phyloP scores from a whole-genome alignment of 148 eudicot species.

The Amaranthus palmeri region DNA sequence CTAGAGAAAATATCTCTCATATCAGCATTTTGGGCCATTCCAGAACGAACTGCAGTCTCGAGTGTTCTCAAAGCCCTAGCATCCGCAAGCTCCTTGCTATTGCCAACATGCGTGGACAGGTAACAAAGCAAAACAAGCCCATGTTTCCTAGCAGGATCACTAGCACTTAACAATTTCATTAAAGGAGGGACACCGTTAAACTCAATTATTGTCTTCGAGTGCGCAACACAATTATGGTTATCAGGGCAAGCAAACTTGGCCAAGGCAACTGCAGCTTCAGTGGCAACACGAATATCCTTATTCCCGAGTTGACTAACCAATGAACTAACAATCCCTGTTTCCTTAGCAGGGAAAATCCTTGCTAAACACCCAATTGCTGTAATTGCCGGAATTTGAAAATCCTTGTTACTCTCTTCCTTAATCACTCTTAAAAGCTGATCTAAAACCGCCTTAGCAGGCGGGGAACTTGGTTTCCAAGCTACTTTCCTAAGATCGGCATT shows the following conservation, averaged over 20 bases:
- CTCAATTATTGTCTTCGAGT: constrained; percentile 64
- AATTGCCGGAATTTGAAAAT: constrained; percentile 45
- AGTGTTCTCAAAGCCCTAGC: constrained; percentile 54
- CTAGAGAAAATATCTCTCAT: constrained; percentile 41
- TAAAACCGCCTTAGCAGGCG: constrained; percentile 59
- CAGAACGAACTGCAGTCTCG: constrained; percentile 47
- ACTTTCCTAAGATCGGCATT: constrained; percentile 55
- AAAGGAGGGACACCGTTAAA: constrained; percentile 53
- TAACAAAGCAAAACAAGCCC: constrained; percentile 62
- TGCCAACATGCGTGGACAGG: constrained; percentile 54
- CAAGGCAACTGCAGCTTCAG: constrained; percentile 61
- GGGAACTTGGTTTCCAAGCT: constrained; percentile 66
- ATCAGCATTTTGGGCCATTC: constrained; percentile 49
- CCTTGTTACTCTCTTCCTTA: constrained; percentile 37
- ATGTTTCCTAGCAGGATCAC: constrained; percentile 36
- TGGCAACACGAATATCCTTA: constrained; percentile 38
- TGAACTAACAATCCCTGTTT: constrained; percentile 50
- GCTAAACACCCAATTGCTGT: constrained; percentile 68
- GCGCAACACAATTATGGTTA: constrained; percentile 53
- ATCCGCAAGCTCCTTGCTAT: constrained; percentile 63
- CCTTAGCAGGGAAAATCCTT: constrained; percentile 61
- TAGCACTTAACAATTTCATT: constrained; percentile 45
- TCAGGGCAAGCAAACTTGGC: constrained; percentile 53
- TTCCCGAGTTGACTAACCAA: constrained; percentile 56
- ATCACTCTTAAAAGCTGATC: constrained; percentile 66